A percentile compares a stretch with the other conserved stretches of the same genome.
Conservation (phyloP, 2,329 filamentous ascomycete species). For the Zelopaecilomyces penicillatus region DNA sequence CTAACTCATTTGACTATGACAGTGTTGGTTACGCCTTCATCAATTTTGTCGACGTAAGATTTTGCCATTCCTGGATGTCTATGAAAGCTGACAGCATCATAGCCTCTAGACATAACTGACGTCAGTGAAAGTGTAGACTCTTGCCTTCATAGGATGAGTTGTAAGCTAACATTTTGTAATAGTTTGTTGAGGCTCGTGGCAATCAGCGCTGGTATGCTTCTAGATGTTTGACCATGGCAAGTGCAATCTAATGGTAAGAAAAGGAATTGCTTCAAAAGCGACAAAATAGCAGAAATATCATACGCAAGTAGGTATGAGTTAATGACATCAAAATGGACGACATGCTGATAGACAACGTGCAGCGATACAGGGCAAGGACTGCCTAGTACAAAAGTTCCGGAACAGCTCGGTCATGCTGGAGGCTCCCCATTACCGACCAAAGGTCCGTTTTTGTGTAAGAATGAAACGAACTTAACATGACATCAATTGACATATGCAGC, state of each 20-base stretch:
- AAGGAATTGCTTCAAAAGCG: conserved; percentile 73
- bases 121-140: conserved; percentile 32
- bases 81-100: conserved; percentile 29
- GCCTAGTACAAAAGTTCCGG: conserved; percentile 86
- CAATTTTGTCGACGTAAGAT: conserved; percentile 77
- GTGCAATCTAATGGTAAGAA: not conserved
- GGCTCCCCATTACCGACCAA: conserved; percentile 70
- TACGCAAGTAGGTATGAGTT: conserved; percentile 65
- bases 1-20: too few relatives aligned
- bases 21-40: conserved; percentile 97
- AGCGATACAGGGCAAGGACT: conserved; percentile 90
- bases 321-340: not conserved
- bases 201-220: conserved; percentile 58
- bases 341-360: conserved; percentile 17
- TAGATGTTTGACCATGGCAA: not conserved
- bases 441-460: conserved; percentile 43
- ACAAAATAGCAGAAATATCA: conserved; percentile 82
- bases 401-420: conserved; percentile 97
- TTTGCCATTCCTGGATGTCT: not conserved
- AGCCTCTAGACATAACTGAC: conserved; percentile 66
- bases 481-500: conserved; percentile 25
- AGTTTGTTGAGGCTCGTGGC: conserved; percentile 64
- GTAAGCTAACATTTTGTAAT: conserved; percentile 11
- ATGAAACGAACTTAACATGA: not conserved
- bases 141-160: too few relatives aligned